phyloP scores from a whole-genome alignment of 1,284 basidiomycete genomes.

The Austroboletus niveus region DNA sequence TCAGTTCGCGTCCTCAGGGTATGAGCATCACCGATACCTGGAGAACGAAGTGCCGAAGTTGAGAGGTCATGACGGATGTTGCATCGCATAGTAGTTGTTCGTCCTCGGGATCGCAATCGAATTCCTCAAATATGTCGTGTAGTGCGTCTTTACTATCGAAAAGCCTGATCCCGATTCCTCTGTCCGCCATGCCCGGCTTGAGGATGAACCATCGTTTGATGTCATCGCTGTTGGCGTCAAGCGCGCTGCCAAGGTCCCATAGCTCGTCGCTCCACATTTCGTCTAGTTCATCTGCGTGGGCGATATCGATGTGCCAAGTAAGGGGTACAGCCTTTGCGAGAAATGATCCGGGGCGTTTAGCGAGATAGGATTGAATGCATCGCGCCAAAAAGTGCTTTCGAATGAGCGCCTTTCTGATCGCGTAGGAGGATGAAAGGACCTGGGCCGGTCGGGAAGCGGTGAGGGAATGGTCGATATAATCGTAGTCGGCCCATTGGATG shows the following conservation, averaged over 20 bases:
- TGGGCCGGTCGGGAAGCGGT: conserved; percentile 47
- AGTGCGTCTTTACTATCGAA: conserved; percentile 81
- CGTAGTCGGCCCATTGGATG: conserved; percentile 82
- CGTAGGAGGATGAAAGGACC: conserved; percentile 82
- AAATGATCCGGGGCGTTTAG: conserved; percentile 63
- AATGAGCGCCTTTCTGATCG: conserved; percentile 91
- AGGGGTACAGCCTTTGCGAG: conserved; percentile 62
- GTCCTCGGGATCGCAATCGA: conserved; percentile 62
- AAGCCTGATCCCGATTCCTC: conserved; percentile 92
- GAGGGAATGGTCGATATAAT: conserved; percentile 75
- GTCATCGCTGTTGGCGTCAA: conserved; percentile 41
- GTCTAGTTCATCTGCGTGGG: conserved; percentile 93
- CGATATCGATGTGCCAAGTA: conserved; percentile 89
- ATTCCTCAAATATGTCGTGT: conserved; percentile 78
- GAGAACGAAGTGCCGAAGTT: conserved; percentile 94
- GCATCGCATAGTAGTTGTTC: conserved; percentile 30
- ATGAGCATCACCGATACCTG: conserved; percentile 56
- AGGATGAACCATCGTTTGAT: conserved; percentile 82
- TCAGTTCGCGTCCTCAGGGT: conserved; percentile 6
- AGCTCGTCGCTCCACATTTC: conserved; percentile 93
- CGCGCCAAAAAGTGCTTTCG: conserved; percentile 92
- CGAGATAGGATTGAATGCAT: conserved; percentile 71
- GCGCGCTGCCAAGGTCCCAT: conserved; percentile 75
- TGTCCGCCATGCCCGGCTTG: conserved; percentile 97
- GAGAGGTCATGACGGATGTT: conserved; percentile 77